These are phyloP conservation scores for Aspergillus versicolor DNA, from an alignment of 2,329 filamentous ascomycete species.

Conservation along the genomic window DNA sequence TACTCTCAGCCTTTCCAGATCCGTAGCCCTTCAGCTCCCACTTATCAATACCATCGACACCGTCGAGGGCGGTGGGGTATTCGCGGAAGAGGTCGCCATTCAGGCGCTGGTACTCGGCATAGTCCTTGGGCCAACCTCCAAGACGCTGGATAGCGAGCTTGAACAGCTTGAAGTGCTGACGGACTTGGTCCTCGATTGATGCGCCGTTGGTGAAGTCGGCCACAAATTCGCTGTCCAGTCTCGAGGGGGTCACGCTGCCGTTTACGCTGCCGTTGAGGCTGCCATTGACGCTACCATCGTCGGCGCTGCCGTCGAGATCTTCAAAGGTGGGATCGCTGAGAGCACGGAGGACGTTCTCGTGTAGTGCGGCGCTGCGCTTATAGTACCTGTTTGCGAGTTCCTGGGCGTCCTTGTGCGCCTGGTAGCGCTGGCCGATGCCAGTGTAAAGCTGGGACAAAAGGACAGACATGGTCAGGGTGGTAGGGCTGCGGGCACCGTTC, in stretches of 20 bases:
- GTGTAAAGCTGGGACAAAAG: slow-evolving; percentile 54
- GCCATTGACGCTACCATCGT: too few species aligned
- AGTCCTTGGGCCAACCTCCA: slow-evolving; percentile 48
- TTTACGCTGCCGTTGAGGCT: slow-evolving; percentile 15
- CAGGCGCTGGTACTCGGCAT: slow-evolving; percentile 49
- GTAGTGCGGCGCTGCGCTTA: slow-evolving; percentile 37
- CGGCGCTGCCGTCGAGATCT: slow-evolving; percentile 15
- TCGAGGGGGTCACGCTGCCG: slow-evolving; percentile 7
- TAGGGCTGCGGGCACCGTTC: slow-evolving; percentile 47
- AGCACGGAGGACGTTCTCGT: slow-evolving; percentile 39
- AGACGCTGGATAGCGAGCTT: slow-evolving; percentile 41
- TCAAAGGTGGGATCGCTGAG: slow-evolving; percentile 34
- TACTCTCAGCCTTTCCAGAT: slow-evolving; percentile 46
- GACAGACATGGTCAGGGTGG: slow-evolving; percentile 50
- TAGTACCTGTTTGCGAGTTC: slow-evolving; percentile 40
- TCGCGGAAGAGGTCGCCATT: slow-evolving; percentile 45
- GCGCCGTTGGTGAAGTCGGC: neutral
- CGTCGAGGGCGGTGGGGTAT: slow-evolving; percentile 42
- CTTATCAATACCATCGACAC: slow-evolving; percentile 48
- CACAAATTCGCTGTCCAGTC: slow-evolving; percentile 9
- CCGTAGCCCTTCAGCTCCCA: slow-evolving; percentile 50
- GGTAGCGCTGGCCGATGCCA: slow-evolving; percentile 35
- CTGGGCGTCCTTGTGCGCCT: slow-evolving; percentile 29
- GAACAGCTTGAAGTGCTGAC: slow-evolving; percentile 38
- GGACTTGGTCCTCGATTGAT: slow-evolving; percentile 27